Evolutionary conservation across 2,329 filamentous ascomycete species (phyloP).

Genomic region (Cladobotryum mycophilum): DNA sequence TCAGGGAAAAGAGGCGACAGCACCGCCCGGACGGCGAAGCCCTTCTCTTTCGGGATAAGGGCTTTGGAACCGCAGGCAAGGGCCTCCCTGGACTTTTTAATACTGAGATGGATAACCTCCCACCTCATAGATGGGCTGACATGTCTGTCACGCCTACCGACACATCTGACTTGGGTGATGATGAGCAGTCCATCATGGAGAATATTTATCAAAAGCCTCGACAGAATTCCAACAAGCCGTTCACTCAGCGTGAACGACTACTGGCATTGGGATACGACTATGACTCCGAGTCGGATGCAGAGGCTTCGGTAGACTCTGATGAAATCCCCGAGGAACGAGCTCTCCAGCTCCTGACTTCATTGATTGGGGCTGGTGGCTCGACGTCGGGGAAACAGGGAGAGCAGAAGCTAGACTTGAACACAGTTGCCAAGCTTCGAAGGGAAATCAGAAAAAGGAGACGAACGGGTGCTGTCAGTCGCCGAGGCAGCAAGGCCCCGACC

Average conservation of each 20-base stretch:
- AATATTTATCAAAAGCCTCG: background rate
- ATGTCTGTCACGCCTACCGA: conserved; percentile 1
- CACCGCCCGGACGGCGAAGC: conserved; percentile 28
- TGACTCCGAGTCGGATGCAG: conserved; percentile 16
- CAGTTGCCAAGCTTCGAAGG: conserved; percentile 9
- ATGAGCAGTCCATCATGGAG: conserved; percentile 8
- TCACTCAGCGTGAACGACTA: conserved; percentile 17
- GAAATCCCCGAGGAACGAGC: conserved; percentile 9
- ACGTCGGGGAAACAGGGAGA: background rate
- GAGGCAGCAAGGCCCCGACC: conserved; percentile 1
- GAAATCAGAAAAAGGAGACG: conserved; percentile 4
- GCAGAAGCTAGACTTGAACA: conserved; percentile 4
- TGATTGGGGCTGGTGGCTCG: conserved; percentile 1
- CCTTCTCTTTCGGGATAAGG: conserved; percentile 29
- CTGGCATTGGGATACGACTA: conserved; percentile 20
- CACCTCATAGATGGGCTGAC: conserved; percentile 2
- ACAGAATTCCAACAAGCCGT: conserved; percentile 2
- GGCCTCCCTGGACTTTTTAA: conserved; percentile 28
- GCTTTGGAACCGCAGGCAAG: conserved; percentile 28
- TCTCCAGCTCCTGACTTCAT: background rate
- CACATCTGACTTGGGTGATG: conserved; percentile 3
- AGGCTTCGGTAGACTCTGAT: conserved; percentile 3
- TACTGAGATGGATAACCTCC: background rate
- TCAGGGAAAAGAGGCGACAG: conserved; percentile 15
- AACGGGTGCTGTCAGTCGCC: background rate